A percentile compares a stretch with the other conserved stretches of the same genome.
These are phyloP conservation scores for Naematelia encephala DNA, from an alignment of 768 basidiomycete species.

Conservation along the genomic window DNA sequence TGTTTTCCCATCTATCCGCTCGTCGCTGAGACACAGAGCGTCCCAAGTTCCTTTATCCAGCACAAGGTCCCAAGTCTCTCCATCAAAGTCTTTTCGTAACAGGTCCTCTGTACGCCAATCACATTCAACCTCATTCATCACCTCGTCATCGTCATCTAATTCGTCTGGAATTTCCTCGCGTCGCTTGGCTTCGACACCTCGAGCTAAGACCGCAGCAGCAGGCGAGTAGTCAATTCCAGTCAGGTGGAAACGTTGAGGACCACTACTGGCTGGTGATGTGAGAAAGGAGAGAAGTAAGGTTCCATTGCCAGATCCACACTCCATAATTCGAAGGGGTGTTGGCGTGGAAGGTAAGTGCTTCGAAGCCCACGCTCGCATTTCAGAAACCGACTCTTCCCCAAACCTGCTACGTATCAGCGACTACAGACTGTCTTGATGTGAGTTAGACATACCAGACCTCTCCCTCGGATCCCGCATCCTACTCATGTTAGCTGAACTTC, in stretches of 20 bases:
- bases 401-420: constrained; percentile 44
- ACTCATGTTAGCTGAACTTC: constrained; percentile 5
- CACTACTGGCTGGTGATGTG: constrained; percentile 13
- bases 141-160: constrained; percentile 36
- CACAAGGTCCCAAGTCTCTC: constrained; percentile 51
- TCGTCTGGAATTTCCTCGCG: constrained; percentile 24
- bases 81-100: constrained; percentile 28
- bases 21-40: constrained; percentile 50
- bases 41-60: constrained; percentile 55
- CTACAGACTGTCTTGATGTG: not conserved
- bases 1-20: constrained; percentile 29
- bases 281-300: constrained; percentile 50
- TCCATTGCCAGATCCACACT: constrained; percentile 53
- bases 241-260: constrained; percentile 38
- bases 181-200: constrained; percentile 32
- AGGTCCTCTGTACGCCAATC: constrained; percentile 44
- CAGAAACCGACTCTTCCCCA: constrained; percentile 51
- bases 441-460: constrained; percentile 52
- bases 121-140: constrained; percentile 32
- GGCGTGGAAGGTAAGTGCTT: constrained; percentile 41
- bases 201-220: constrained; percentile 46
- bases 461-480: constrained; percentile 54
- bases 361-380: constrained; percentile 53
- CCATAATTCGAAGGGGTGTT: constrained; percentile 44
- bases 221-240: constrained; percentile 54